Conservation (phyloP, 345 rosid genomes). For the Noccaea caerulescens region DNA sequence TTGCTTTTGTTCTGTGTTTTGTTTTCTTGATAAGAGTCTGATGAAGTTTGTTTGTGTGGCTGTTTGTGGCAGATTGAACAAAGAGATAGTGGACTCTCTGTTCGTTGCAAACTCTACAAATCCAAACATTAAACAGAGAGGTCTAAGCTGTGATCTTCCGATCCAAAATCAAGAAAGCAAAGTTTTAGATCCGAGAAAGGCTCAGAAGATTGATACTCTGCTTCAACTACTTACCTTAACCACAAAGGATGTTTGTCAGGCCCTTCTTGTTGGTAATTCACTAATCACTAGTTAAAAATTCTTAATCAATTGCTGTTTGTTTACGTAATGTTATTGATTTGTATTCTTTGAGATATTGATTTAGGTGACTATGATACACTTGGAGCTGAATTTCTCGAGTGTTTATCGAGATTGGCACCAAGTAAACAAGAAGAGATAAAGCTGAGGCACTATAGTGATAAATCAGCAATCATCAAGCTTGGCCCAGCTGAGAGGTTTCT, state of each 20-base stretch:
- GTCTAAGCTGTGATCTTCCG: conserved; percentile 57
- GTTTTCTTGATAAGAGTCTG: conserved; percentile 4
- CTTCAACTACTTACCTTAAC: conserved; percentile 78
- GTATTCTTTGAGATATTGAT: conserved; percentile 1
- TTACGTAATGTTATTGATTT: background rate
- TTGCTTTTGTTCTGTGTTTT: background rate
- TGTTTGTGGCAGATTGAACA: conserved; percentile 77
- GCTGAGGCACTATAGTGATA: conserved; percentile 70
- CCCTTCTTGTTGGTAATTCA: conserved; percentile 78
- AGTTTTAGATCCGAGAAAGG: conserved; percentile 83
- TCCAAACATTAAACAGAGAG: conserved; percentile 53
- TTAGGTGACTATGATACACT: conserved; percentile 78
- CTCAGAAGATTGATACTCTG: conserved; percentile 84
- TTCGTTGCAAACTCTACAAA: conserved; percentile 66
- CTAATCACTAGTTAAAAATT: background rate
- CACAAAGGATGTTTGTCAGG: conserved; percentile 88
- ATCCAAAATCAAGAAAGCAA: conserved; percentile 57
- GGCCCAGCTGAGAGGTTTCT: conserved; percentile 42
- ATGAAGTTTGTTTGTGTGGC: conserved; percentile 10
- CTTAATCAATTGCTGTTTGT: background rate
- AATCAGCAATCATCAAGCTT: conserved; percentile 54
- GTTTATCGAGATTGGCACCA: conserved; percentile 79
- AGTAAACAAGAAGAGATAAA: conserved; percentile 82
- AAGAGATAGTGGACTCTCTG: conserved; percentile 87
- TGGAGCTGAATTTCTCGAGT: conserved; percentile 88